Percentiles rank a stretch among this genome's conserved stretches.
These are phyloP conservation scores for Xylariales sp. DNA, from an alignment of 2,329 filamentous ascomycete genomes.

Conservation along the genomic window DNA sequence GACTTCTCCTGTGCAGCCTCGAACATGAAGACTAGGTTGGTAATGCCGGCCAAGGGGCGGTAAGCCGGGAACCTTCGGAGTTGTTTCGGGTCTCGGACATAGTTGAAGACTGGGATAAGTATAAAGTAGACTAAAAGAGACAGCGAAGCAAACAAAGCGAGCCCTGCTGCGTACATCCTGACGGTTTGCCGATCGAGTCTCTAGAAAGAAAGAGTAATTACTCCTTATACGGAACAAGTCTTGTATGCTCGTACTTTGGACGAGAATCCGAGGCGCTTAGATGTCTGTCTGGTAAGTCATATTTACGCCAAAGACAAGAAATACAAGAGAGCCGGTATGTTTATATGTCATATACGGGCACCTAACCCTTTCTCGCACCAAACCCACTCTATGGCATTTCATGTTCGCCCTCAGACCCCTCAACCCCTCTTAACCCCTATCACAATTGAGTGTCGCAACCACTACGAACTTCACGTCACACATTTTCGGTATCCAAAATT, in stretches of 20 bases:
- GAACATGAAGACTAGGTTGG: slow-evolving; percentile 19
- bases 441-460: not conserved
- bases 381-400: not conserved
- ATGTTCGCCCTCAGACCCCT: not conserved
- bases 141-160: not conserved
- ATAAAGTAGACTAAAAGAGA: slow-evolving; percentile 10
- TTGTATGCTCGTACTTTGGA: not conserved
- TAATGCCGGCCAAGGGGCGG: slow-evolving; percentile 5
- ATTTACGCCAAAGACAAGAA: not conserved
- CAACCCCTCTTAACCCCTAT: not conserved
- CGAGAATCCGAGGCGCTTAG: not conserved
- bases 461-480: not conserved
- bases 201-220: too few relatives aligned
- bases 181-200: not conserved
- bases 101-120: slow-evolving; percentile 8
- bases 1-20: slow-evolving; percentile 10
- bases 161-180: not conserved
- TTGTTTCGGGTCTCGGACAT: slow-evolving; percentile 14
- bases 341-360: slow-evolving; percentile 14
- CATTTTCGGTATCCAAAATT: not conserved
- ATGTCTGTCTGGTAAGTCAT: not conserved
- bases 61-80: slow-evolving; percentile 17
- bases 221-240: not conserved
- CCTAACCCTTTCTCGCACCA: not conserved
- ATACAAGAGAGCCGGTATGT: not conserved